A percentile compares a stretch with the other conserved stretches of the same genome.
Conservation (phyloP, 331 rosid genomes). For the Erythrophleum ivorense region DNA sequence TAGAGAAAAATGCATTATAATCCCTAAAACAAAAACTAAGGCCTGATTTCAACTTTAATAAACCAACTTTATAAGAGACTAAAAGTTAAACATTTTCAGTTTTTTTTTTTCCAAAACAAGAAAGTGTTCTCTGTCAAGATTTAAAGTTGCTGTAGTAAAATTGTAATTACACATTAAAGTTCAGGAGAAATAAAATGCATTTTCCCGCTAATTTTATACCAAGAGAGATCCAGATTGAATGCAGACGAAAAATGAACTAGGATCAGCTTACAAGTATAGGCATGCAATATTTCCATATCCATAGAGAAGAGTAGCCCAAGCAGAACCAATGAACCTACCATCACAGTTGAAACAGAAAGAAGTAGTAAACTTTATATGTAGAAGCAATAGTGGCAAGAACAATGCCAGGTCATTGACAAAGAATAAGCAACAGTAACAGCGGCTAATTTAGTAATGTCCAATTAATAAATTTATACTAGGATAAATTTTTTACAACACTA, state of each 20-base stretch:
- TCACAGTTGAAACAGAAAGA: constrained; percentile 22
- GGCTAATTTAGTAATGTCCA: neutral
- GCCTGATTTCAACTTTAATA: neutral
- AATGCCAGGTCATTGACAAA: neutral
- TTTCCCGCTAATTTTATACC: constrained; percentile 8
- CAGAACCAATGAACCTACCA: constrained; percentile 83
- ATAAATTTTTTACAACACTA: neutral
- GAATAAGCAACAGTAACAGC: constrained; percentile 3
- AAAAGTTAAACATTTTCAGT: neutral
- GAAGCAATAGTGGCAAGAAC: constrained; percentile 14
- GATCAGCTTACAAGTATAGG: constrained; percentile 68
- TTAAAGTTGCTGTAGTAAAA: neutral
- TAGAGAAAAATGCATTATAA: neutral
- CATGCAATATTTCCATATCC: constrained; percentile 93
- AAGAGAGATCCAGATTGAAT: constrained; percentile 18
- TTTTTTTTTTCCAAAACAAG: neutral
- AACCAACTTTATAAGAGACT: neutral
- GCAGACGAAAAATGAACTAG: constrained; percentile 24
- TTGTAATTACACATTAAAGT: neutral
- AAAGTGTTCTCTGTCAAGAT: neutral
- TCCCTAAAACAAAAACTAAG: neutral
- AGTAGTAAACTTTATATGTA: constrained; percentile 29
- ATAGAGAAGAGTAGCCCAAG: constrained; percentile 85
- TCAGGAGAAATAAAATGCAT: neutral
- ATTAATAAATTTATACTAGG: neutral